Evolutionary conservation across 495 filamentous ascomycete genomes (phyloP), one percentile per base, ranked within the genome.

Genomic region (Tuber melanosporum): DNA sequence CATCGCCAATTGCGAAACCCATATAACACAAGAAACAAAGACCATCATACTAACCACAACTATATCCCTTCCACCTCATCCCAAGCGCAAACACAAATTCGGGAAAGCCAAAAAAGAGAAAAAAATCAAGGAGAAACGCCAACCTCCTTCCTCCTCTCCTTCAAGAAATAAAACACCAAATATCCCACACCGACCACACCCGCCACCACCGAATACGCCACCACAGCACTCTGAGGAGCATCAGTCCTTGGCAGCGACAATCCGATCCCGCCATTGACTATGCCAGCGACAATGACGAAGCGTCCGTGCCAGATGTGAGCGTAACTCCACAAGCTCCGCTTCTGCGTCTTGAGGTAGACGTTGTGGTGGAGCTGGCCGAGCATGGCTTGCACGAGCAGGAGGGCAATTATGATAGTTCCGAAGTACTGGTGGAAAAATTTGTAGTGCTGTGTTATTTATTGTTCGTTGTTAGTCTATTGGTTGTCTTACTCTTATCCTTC

Each of bases 291-390:
- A 41, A 94, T 86, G 47, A 92, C 78, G 9, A 83, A 70, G 1
- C 92, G 88, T 6, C 92, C 92, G 76, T 87, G 88, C 91, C 92
- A 93, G 79, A 91, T 89, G 82, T 94, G 92, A 6, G 84, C 80
- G 74, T 89, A 84, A n/a, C 87, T 88, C 83, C 91, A 85, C 7
- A 85, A 9, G 17, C 88, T 88, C 19, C 90, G 90, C 9, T 76
- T 69, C 42, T 86, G 82, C 2, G 84, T 82, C 76, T 87, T 87
- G 19, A 84, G 57, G 78, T 84, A 92, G 73, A 88, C 86, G 57
- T 84, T 80, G 80, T 94, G 92, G 77, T 94, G 92, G 5, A 91
- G 20, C 0, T 87, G 79, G 32, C 91, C 92, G 62, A 92, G 85
- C 7, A 88, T 80, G 7, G 90, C 91, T 82, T 94, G 92, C 57